Conservation (phyloP, 805 yeast genomes). For the Dipodascus albidus region DNA sequence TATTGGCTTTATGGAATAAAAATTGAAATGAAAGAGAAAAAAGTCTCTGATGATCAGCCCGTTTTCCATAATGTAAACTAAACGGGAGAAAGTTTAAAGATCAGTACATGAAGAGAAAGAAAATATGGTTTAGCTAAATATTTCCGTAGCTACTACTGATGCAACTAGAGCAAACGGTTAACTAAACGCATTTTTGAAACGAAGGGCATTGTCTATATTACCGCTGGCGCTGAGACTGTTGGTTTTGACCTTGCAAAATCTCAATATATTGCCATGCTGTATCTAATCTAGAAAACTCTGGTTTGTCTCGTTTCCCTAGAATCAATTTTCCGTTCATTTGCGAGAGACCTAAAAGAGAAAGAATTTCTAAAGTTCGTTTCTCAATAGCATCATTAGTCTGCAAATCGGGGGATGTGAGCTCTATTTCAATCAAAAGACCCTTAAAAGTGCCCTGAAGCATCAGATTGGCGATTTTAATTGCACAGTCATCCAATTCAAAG, state of each 20-base stretch:
- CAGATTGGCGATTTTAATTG: constrained; percentile 56
- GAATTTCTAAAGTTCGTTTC: background rate
- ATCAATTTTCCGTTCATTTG: background rate
- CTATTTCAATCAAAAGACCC: constrained; percentile 56
- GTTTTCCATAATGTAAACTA: too few relatives aligned
- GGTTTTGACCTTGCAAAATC: constrained; percentile 8
- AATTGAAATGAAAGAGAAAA: too few relatives aligned
- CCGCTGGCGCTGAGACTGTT: background rate
- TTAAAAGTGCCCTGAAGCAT: constrained; percentile 64
- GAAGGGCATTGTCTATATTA: too few relatives aligned
- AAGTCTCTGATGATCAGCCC: too few relatives aligned
- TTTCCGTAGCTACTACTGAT: background rate
- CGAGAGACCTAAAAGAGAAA: background rate
- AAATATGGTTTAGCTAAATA: background rate
- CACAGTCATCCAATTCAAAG: constrained; percentile 40
- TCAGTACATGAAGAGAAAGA: too few relatives aligned
- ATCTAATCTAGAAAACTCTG: constrained; percentile 6
- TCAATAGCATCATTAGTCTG: background rate
- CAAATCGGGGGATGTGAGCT: constrained; percentile 16
- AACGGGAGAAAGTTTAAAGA: too few relatives aligned
- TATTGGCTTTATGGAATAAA: too few relatives aligned
- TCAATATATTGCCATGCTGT: constrained; percentile 15
- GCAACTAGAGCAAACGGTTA: background rate
- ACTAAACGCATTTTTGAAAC: background rate
- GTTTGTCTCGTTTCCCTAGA: background rate